These are phyloP conservation scores for Helianthus tuberosus DNA, from an alignment of 129 eudicot species.

Conservation along the genomic window DNA sequence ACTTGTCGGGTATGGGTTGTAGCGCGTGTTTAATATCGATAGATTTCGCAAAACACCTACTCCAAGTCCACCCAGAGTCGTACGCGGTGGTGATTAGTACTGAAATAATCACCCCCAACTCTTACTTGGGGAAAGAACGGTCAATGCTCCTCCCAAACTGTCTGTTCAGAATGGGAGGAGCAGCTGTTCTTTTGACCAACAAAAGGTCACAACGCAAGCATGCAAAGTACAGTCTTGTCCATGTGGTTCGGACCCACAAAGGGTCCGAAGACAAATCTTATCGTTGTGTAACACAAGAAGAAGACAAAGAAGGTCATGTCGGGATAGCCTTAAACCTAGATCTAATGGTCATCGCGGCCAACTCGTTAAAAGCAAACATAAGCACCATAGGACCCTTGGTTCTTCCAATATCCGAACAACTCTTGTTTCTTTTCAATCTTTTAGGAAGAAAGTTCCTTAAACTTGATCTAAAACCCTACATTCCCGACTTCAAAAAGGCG, in stretches of 20 bases:
- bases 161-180: conserved; percentile 74
- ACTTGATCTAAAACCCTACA: conserved; percentile 46
- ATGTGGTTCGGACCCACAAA: conserved; percentile 64
- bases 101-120: conserved; percentile 63
- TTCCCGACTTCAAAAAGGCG: conserved; percentile 73
- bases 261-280: conserved; percentile 65
- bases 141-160: conserved; percentile 79
- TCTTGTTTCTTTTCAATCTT: conserved; percentile 46
- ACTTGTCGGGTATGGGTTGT: conserved; percentile 82
- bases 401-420: conserved; percentile 62
- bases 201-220: conserved; percentile 31
- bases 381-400: conserved; percentile 69
- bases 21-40: conserved; percentile 67
- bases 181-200: conserved; percentile 68
- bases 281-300: conserved; percentile 55
- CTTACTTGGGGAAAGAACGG: conserved; percentile 63
- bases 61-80: conserved; percentile 65
- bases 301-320: conserved; percentile 57
- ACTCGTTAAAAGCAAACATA: conserved; percentile 65
- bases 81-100: conserved; percentile 69
- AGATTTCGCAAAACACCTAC: conserved; percentile 58
- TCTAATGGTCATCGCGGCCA: conserved; percentile 63
- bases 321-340: conserved; percentile 62
- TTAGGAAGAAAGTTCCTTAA: conserved; percentile 48
- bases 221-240: conserved; percentile 61